Percentiles rank a stretch among this genome's conserved stretches.
phyloP scores from a whole-genome alignment of 768 basidiomycete genomes.

The Coprinopsis sp. region DNA sequence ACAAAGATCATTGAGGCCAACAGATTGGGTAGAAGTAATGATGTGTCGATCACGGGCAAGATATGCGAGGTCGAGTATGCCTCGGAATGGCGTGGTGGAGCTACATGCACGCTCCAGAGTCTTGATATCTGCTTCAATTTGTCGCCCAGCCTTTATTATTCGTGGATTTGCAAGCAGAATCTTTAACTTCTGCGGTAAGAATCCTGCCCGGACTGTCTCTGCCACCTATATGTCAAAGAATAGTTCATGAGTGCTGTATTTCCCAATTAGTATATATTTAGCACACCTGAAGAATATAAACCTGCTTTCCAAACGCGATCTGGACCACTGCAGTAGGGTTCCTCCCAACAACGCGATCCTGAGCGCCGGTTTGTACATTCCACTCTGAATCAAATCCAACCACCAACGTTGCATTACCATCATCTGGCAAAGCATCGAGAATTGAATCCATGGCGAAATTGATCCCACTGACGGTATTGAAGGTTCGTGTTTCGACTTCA shows the following conservation, averaged over 20 bases:
- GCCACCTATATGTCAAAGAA: conserved; percentile 14
- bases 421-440: conserved; percentile 8
- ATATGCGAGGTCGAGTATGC: conserved; percentile 24
- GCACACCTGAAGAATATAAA: conserved; percentile 15
- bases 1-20: conserved; percentile 25
- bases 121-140: conserved; percentile 19
- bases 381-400: conserved; percentile 20
- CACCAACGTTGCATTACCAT: conserved; percentile 8
- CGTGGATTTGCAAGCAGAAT: conserved; percentile 14
- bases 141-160: conserved; percentile 21
- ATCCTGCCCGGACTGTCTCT: conserved; percentile 11
- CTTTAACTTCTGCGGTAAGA: conserved; percentile 13
- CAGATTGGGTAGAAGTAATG: conserved; percentile 11
- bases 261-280: not conserved
- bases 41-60: conserved; percentile 23
- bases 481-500: conserved; percentile 5
- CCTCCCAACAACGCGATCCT: conserved; percentile 6
- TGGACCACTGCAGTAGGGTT: conserved; percentile 14
- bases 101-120: conserved; percentile 15
- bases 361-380: conserved; percentile 15
- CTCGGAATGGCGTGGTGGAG: conserved; percentile 16
- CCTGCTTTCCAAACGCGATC: conserved; percentile 14
- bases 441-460: conserved; percentile 14
- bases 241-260: not conserved
- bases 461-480: conserved; percentile 8